phyloP scores from a whole-genome alignment of 2,329 filamentous ascomycete species.

The Xylaria sp. region DNA sequence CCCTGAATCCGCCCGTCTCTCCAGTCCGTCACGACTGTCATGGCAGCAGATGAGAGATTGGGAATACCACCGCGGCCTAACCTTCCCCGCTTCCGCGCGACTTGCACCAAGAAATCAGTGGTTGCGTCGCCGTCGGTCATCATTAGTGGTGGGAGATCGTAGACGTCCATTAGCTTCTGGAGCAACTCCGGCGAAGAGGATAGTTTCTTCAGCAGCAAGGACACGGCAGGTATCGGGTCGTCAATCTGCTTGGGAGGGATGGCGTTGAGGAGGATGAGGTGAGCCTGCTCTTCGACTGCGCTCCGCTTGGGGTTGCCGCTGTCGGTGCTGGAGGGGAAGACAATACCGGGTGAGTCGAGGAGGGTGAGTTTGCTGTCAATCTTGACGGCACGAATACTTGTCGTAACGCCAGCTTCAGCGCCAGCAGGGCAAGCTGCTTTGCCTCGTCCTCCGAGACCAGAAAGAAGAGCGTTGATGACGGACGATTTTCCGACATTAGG shows the following conservation, averaged over 20 bases:
- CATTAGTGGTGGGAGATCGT: constrained; percentile 84
- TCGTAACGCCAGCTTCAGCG: constrained; percentile 92
- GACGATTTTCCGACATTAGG: constrained; percentile 97
- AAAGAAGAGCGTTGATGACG: constrained; percentile 91
- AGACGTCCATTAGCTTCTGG: constrained; percentile 81
- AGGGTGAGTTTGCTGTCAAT: constrained; percentile 94
- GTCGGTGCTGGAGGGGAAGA: constrained; percentile 76
- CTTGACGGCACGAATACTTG: constrained; percentile 87
- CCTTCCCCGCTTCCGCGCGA: constrained; percentile 90
- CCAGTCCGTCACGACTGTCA: constrained; percentile 96
- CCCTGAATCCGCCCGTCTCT: constrained; percentile 93
- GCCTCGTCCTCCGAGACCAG: constrained; percentile 74
- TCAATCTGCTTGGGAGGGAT: constrained; percentile 94
- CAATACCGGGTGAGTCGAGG: constrained; percentile 92
- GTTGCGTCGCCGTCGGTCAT: constrained; percentile 77
- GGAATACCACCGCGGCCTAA: constrained; percentile 90
- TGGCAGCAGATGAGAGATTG: constrained; percentile 86
- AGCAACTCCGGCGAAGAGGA: constrained; percentile 78
- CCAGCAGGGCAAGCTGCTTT: constrained; percentile 83
- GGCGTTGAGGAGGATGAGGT: constrained; percentile 88
- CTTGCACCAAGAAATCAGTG: constrained; percentile 92
- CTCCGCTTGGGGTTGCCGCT: constrained; percentile 51
- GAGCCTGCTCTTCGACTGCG: constrained; percentile 78
- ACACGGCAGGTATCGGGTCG: constrained; percentile 88
- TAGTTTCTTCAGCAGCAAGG: constrained; percentile 82